Evolutionary conservation across 345 rosid species (phyloP).

Genomic region (Lepidium didymum): DNA sequence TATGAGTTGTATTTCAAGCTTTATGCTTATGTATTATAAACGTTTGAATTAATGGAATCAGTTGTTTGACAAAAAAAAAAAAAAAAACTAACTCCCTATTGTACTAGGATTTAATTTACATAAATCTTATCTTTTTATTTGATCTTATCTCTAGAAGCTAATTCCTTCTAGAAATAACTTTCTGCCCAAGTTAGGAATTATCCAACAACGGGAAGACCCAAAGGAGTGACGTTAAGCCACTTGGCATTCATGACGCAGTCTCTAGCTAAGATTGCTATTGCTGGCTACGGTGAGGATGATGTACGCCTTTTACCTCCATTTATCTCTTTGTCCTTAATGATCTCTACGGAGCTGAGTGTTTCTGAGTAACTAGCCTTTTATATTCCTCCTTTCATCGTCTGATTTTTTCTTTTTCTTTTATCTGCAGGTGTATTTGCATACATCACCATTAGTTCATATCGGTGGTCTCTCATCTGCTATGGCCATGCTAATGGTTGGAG

Average conservation of each 20-base stretch:
- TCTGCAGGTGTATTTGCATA: slow-evolving; percentile 78
- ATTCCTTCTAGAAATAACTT: too few relatives aligned
- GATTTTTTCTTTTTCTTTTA: background rate
- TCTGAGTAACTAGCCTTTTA: background rate
- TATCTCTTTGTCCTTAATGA: background rate
- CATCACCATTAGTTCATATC: slow-evolving; percentile 77
- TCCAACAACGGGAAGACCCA: slow-evolving; percentile 90
- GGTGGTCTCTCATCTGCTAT: slow-evolving; percentile 85
- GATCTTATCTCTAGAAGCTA: too few relatives aligned
- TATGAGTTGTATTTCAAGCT: too few relatives aligned
- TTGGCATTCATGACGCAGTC: slow-evolving; percentile 71
- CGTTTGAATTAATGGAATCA: too few relatives aligned
- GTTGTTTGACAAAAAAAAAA: too few relatives aligned
- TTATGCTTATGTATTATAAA: too few relatives aligned
- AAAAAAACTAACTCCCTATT: too few relatives aligned
- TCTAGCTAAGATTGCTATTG: slow-evolving; percentile 68
- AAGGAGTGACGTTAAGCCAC: slow-evolving; percentile 72
- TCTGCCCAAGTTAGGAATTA: too few relatives aligned
- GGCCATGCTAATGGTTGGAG: slow-evolving; percentile 89
- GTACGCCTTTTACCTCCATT: slow-evolving; percentile 36
- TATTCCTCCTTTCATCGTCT: background rate
- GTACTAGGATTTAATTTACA: too few relatives aligned
- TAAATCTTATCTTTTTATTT: too few relatives aligned
- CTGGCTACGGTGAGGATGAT: slow-evolving; percentile 78
- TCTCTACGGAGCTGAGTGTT: background rate